Evolutionary conservation across 331 rosid genomes (phyloP).

Genomic region (Phaseolus coccineus): DNA sequence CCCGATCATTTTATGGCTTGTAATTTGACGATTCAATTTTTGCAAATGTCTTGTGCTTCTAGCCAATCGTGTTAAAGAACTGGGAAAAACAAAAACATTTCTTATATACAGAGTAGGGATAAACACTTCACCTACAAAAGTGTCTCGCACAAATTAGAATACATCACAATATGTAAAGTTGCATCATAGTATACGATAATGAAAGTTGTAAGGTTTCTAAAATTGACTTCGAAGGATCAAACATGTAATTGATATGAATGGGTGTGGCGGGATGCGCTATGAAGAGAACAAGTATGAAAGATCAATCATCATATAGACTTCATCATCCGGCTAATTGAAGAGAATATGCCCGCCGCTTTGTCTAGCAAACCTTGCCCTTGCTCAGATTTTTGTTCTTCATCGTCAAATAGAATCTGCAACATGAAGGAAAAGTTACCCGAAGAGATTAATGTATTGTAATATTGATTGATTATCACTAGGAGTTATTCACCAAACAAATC

Average conservation of each 20-base stretch:
- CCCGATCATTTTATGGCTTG: background rate
- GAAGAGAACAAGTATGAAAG: conserved; percentile 8
- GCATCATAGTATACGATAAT: conserved; percentile 32
- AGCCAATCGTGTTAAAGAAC: background rate
- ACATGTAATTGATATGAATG: conserved; percentile 28
- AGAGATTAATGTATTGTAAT: background rate
- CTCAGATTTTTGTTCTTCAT: conserved; percentile 64
- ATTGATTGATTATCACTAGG: background rate
- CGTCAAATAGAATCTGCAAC: conserved; percentile 75
- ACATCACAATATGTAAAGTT: background rate
- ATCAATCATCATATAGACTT: conserved; percentile 59
- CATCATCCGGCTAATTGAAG: conserved; percentile 89
- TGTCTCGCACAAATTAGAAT: conserved; percentile 14
- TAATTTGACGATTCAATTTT: background rate
- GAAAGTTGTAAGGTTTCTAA: conserved; percentile 20
- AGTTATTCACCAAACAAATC: background rate
- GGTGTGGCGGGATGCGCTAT: background rate
- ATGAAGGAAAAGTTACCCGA: background rate
- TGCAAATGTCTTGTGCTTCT: background rate
- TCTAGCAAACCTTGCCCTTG: conserved; percentile 70
- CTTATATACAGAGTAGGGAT: background rate
- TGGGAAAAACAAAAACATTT: conserved; percentile 23
- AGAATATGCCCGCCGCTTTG: conserved; percentile 79
- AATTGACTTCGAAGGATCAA: conserved; percentile 22
- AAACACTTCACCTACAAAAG: background rate